Percentiles rank a stretch among this genome's conserved stretches.
Evolutionary conservation across 129 eudicot genomes (phyloP).

Genomic region (Flaveria robusta): DNA sequence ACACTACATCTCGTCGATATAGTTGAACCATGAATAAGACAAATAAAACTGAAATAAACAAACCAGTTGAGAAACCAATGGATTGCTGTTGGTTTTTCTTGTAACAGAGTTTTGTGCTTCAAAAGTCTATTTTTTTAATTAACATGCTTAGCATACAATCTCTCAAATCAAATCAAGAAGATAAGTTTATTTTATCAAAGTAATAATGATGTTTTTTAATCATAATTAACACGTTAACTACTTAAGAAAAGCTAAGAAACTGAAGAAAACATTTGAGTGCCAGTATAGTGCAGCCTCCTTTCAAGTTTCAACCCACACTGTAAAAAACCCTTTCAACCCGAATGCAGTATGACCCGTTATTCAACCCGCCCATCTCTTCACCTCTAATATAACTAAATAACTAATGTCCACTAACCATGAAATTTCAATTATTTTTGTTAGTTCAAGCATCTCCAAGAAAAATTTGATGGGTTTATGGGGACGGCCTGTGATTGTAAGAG

Average conservation of each 20-base stretch:
- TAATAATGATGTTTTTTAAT: neutral
- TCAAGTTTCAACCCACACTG: neutral
- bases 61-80: neutral
- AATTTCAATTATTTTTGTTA: neutral
- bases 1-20: no score
- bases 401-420: neutral
- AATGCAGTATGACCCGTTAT: neutral
- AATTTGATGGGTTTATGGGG: conserved; percentile 30
- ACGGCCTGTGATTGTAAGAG: conserved; percentile 45
- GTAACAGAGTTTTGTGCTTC: neutral
- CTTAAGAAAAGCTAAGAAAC: no score
- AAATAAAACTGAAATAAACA: neutral
- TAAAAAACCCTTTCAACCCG: neutral
- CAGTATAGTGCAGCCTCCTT: no score
- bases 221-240: neutral
- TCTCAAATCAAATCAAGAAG: neutral
- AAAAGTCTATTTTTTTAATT: no score
- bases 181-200: no score
- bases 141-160: neutral
- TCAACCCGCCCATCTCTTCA: neutral
- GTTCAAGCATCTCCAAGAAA: conserved; percentile 23
- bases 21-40: neutral
- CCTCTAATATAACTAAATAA: neutral
- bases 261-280: no score
- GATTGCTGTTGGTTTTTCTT: neutral